phyloP scores from a whole-genome alignment of 805 yeast species.

The Saturnispora bothae region DNA sequence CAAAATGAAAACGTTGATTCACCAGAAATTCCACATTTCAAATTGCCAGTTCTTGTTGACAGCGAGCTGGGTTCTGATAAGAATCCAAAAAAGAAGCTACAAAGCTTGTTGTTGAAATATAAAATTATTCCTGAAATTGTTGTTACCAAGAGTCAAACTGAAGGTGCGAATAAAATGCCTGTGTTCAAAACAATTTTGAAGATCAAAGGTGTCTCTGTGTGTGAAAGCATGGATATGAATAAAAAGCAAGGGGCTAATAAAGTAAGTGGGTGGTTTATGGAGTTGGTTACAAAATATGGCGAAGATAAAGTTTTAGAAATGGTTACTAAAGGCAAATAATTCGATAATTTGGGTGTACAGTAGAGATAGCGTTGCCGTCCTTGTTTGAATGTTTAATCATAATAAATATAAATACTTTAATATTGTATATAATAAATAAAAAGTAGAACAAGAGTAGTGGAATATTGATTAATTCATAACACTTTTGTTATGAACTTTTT shows the following conservation, averaged over 20 bases:
- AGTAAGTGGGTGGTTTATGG: constrained; percentile 29
- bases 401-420: constrained; percentile 5
- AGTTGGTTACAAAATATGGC: constrained; percentile 4
- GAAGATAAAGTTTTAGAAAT: constrained; percentile 4
- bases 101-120: constrained; percentile 1
- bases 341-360: too few relatives aligned
- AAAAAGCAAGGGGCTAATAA: constrained; percentile 31
- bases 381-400: too few relatives aligned
- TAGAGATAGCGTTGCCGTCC: background rate
- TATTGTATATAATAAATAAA: constrained; percentile 3
- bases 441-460: background rate
- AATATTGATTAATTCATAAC: background rate
- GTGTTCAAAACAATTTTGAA: constrained; percentile 20
- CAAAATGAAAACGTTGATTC: background rate
- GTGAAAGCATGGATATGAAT: constrained; percentile 25
- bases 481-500: background rate
- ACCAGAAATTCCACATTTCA: background rate
- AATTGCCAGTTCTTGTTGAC: background rate
- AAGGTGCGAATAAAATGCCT: constrained; percentile 10
- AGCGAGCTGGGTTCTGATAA: constrained; percentile 3
- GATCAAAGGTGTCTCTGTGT: constrained; percentile 26
- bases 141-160: background rate
- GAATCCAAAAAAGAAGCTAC: constrained; percentile 8
- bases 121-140: constrained; percentile 26
- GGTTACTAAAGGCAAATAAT: background rate